Conservation (phyloP, 202 grass and related monocot genomes). For the Carex arenaria region DNA sequence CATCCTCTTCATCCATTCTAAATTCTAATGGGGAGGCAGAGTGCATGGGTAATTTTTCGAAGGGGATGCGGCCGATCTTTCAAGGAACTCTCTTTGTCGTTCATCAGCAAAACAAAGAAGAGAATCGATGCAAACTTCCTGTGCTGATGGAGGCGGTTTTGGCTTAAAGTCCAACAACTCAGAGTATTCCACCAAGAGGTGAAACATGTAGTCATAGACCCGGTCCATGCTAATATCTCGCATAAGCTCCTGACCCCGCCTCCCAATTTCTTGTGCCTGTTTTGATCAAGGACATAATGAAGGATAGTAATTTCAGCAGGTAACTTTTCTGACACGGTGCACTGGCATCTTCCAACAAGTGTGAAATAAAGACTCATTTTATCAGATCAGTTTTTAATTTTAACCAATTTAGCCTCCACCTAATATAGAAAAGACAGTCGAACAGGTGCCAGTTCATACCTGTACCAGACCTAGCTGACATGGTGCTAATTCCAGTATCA, state of each 20-base stretch:
- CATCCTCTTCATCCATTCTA: not conserved
- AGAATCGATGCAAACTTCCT: slow-evolving; percentile 60
- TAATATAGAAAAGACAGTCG: no score
- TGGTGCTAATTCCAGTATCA: not conserved
- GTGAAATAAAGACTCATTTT: not conserved
- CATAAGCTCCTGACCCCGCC: slow-evolving; percentile 53
- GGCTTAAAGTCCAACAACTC: slow-evolving; percentile 55
- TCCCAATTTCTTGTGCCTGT: slow-evolving; percentile 53
- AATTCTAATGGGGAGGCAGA: slow-evolving; percentile 31
- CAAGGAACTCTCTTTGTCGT: slow-evolving; percentile 47
- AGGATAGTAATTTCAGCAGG: not conserved
- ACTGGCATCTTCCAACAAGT: not conserved
- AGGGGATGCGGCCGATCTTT: slow-evolving; percentile 35
- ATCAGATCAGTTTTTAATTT: not conserved
- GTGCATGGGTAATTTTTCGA: slow-evolving; percentile 33
- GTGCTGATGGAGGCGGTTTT: slow-evolving; percentile 33
- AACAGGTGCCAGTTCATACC: no score
- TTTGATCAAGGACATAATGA: not conserved
- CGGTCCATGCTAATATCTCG: slow-evolving; percentile 48
- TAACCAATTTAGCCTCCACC: not conserved
- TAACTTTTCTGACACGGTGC: not conserved
- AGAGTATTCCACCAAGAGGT: slow-evolving; percentile 66
- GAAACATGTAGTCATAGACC: slow-evolving; percentile 95
- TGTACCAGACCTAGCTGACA: not conserved
- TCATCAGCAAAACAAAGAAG: slow-evolving; percentile 60